Evolutionary conservation across 2,329 filamentous ascomycete genomes (phyloP), one percentile per base, ranked within the genome.

Genomic region (Alternaria brassicicola): DNA sequence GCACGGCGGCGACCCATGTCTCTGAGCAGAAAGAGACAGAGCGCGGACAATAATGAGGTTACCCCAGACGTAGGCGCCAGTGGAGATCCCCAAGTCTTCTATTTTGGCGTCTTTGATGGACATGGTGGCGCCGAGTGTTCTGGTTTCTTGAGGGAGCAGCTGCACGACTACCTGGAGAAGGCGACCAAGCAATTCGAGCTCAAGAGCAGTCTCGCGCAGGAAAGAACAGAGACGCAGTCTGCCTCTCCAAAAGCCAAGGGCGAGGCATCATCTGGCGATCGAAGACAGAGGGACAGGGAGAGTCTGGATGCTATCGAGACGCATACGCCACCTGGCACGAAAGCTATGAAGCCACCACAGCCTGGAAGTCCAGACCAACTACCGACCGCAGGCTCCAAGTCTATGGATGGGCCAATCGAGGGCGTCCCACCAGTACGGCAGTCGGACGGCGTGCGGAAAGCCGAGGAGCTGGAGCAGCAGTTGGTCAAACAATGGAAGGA

Each of bases 71-170:
- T 91, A 57, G 90, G 89, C 64, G 87, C 90, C 2, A 90, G 87
- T 62, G 94, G 94, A 2, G 94, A 98, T 73, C 94, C 94, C 1
- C 94, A 98, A 75, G 89, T 98, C 31, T 99, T 99, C 78, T 99
- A 98, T 78, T 99, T 97, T 83, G 93, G 87, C 1, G 88, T 98
- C 1, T 99, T 98, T 72, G 95, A 99, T 77, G 95, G 95, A 3
- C 95, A 99, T 79, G 95, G 95, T 9, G 95, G 95, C 19, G 85
- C 82, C 19, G 91, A 97, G 75, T 98, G 95, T 77, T 93, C 92
- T 59, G 88, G 89, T 17, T 98, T 97, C 68, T 78, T 98, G 65
- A 85, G 88, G 57, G 91, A 97, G 59, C 87, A 90, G 71, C 80
- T 99, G 59, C 95, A 97, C 75, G 86, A 86, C 9, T 98, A 97